Evolutionary conservation across 495 filamentous ascomycete species (phyloP), one percentile per base, ranked within the genome.

Genomic region (Sordaria brevicollis): DNA sequence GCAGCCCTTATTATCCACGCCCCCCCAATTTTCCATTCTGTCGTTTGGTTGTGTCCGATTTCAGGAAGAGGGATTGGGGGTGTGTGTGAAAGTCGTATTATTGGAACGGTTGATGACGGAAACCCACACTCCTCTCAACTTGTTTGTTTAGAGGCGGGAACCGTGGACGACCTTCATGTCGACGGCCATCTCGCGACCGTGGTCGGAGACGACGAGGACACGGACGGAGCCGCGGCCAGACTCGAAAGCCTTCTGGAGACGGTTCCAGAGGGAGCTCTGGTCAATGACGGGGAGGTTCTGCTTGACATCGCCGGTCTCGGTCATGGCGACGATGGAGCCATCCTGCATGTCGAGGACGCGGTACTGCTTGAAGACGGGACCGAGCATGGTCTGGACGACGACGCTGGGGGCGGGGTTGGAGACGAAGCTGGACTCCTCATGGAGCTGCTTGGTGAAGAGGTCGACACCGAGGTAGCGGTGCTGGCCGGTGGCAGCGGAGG

Each of bases 361-460:
- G 90, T 99, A 99, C 86, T 97, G 96, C 92, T 98, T 98, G 93
- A 97, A 98, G 86, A 99, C 92, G 54, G 95, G 95, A 76, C 95
- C 95, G 69, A 97, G 92, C 92, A 99, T 97, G 84, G 94, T 98
- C 90, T 99, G 95, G 78, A 99, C 94, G 57, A 98, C 89, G 69
- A 99, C 95, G 70, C 92, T 96, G 75, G 95, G 94, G 66, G 91
- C 91, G 68, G 95, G 95, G 89, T 96, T 96, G 83, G 92, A 93
- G 83, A 99, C 88, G 84, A 97, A 97, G 80, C 90, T 93, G 66
- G 93, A 96, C 90, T 99, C 95, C 85, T 99, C 95, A 82, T 98
- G 94, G 68, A 99, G 90, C 85, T 97, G 92, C 88, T 97, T 81
- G 87, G 93, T 97, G 92, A 99, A 99, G 77, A 99, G 92, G 84